Base-by-base conservation (phyloP, 2,329 filamentous ascomycete genomes). In the Pseudopithomyces chartarum region DNA sequence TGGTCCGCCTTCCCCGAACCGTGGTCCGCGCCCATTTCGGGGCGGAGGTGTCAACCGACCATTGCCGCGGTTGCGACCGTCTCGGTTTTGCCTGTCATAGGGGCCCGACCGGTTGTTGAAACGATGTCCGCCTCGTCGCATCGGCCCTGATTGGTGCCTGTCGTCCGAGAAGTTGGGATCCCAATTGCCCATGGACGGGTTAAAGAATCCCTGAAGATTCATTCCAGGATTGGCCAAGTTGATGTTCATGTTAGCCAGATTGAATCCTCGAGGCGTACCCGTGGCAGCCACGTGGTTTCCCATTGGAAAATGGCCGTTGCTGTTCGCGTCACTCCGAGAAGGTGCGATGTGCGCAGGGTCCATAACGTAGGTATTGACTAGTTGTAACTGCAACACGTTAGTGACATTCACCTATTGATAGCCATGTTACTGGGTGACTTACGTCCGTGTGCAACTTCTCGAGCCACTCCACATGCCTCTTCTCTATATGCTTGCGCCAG, bases 401-500 rank as follows among this genome's bases (percentile, higher is more conserved):
- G 53, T 46, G 55, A 48, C 20, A 20, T 1, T 38, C n/a, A 17
- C 38, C n/a, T 2, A 19, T 19, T 17, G 13, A 13, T n/a, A 19
- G 17, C 8, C 8, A 8, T 22, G n/a, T 40, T 11, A 6, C 1
- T 20, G 39, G 6, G 33, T 11, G 34, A 81, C 87, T 81, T 82
- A 96, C 93, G 80, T 97, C 94, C 72, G 89, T 87, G 74, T 89
- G 90, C 62, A 97, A 80, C 52, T 81, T 85, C 33, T 93, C 89
- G 43, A 90, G 84, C 90, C 93, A 99, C 52, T 98, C 94, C 0
- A 85, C 75, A 74, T 99, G 95, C 56, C 96, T 88, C 80, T 99
- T 99, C 78, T 98, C 94, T 15, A 98, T 89, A 69, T 99, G 95
- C 81, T 99, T 99, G 70, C 88, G 89, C 94, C 96, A 99, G 75